Conservation (phyloP, 73 alveolate species). For the Tetrahymena thermophila region DNA sequence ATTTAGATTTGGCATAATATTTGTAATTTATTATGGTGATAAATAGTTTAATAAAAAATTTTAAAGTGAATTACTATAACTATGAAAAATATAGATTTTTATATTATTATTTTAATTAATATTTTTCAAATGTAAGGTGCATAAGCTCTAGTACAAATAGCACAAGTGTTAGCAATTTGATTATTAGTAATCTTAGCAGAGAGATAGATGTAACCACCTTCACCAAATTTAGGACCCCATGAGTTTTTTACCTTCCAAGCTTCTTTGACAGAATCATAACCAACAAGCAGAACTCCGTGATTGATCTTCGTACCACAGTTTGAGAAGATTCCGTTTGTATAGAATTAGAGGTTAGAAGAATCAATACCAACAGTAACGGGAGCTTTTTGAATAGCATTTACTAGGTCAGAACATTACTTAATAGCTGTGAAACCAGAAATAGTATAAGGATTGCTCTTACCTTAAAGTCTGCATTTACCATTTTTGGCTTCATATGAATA, state of each 20-base stretch:
- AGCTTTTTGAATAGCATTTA: conserved; percentile 1
- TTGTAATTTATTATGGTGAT: background rate
- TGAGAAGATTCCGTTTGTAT: conserved; percentile 43
- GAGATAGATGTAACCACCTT: conserved; percentile 40
- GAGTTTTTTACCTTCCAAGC: conserved; percentile 58
- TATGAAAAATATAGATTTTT: background rate
- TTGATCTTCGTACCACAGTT: conserved; percentile 26
- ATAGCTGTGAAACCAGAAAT: conserved; percentile 5
- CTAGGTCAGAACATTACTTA: background rate
- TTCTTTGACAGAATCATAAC: conserved; percentile 32
- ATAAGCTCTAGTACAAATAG: background rate
- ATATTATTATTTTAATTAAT: background rate
- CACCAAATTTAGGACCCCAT: conserved; percentile 65
- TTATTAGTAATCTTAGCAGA: conserved; percentile 15
- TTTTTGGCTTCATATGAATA: conserved; percentile 43
- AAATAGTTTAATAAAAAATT: background rate
- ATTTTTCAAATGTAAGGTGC: background rate
- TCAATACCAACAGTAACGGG: conserved; percentile 62
- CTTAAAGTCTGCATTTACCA: background rate
- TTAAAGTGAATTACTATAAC: background rate
- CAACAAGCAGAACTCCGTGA: conserved; percentile 58
- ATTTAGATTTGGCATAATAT: background rate
- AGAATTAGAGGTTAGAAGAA: conserved; percentile 57
- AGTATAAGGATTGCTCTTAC: background rate
- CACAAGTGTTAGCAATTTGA: background rate